A percentile compares a stretch with the other conserved stretches of the same genome.
Evolutionary conservation across 495 filamentous ascomycete species (phyloP).

Genomic region (Aspergillus olivimuriae): DNA sequence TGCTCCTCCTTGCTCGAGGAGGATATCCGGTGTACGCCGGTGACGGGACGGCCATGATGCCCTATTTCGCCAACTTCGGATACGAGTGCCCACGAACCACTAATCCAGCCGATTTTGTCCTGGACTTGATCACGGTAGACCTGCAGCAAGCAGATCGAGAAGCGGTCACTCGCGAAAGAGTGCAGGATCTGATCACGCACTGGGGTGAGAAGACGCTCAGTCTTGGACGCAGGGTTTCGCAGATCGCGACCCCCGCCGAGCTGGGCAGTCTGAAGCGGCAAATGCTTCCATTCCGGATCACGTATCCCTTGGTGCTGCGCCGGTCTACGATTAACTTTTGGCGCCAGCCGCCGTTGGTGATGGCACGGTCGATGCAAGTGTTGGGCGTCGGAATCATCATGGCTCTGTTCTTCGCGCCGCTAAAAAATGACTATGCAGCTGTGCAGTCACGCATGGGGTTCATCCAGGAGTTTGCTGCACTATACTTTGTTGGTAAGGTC

Average conservation of each 20-base stretch:
- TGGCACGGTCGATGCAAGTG: slow-evolving; percentile 63
- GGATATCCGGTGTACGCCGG: slow-evolving; percentile 57
- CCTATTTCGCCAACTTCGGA: slow-evolving; percentile 53
- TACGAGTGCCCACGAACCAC: slow-evolving; percentile 57
- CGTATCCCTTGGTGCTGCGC: slow-evolving; percentile 58
- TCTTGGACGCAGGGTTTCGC: slow-evolving; percentile 21
- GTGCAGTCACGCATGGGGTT: slow-evolving; percentile 68
- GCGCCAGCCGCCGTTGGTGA: slow-evolving; percentile 55
- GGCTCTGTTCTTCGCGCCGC: slow-evolving; percentile 64
- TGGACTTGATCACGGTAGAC: slow-evolving; percentile 70
- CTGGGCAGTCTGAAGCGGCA: slow-evolving; percentile 57
- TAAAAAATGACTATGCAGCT: slow-evolving; percentile 58
- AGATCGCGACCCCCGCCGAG: slow-evolving; percentile 49
- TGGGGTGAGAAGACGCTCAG: slow-evolving; percentile 23
- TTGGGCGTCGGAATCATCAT: slow-evolving; percentile 59
- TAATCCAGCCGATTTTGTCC: slow-evolving; percentile 70
- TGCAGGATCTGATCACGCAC: slow-evolving; percentile 47
- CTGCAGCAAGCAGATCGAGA: slow-evolving; percentile 46
- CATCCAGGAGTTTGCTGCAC: slow-evolving; percentile 58
- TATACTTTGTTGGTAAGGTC: slow-evolving; percentile 66
- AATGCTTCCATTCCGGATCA: slow-evolving; percentile 52
- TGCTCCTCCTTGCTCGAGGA: slow-evolving; percentile 66
- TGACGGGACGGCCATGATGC: slow-evolving; percentile 54
- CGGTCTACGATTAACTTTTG: slow-evolving; percentile 61
- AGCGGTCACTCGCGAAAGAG: slow-evolving; percentile 49